These are phyloP conservation scores for Limnomonas spitsbergensis DNA, from an alignment of 139 green algal species.

Conservation along the genomic window DNA sequence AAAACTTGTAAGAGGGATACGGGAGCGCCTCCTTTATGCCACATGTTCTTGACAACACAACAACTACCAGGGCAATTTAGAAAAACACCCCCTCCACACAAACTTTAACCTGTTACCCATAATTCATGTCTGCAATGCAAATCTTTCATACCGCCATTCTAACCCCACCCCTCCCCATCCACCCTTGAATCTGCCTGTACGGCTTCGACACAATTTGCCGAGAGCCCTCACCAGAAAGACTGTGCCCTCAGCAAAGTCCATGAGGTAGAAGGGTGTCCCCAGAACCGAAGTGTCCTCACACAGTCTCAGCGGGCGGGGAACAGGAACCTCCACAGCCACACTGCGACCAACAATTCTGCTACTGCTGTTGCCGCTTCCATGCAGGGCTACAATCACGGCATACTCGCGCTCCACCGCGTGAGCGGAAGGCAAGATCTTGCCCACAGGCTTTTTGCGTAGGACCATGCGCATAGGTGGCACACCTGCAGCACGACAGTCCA, in stretches of 20 bases:
- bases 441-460: conserved; percentile 94
- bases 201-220: too few relatives aligned
- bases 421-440: conserved; percentile 84
- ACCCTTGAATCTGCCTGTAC: not conserved
- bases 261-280: conserved; percentile 92
- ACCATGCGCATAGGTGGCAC: conserved; percentile 12
- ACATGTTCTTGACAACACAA: too few relatives aligned
- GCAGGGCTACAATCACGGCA: not conserved
- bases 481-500: not conserved
- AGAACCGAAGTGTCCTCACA: conserved; percentile 77
- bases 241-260: conserved; percentile 27
- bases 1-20: too few relatives aligned
- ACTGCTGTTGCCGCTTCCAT: not conserved
- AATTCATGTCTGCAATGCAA: too few relatives aligned
- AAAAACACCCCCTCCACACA: too few relatives aligned
- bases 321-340: conserved; percentile 65
- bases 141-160: not conserved
- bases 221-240: conserved; percentile 11
- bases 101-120: too few relatives aligned
- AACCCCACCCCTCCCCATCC: not conserved
- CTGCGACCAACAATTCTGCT: too few relatives aligned
- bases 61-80: too few relatives aligned
- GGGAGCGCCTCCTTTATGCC: too few relatives aligned
- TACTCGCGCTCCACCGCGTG: conserved; percentile 73
- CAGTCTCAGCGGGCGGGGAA: conserved; percentile 71